These are phyloP conservation scores for Hypsizygus marmoreus DNA, from an alignment of 768 basidiomycete species.

Conservation along the genomic window DNA sequence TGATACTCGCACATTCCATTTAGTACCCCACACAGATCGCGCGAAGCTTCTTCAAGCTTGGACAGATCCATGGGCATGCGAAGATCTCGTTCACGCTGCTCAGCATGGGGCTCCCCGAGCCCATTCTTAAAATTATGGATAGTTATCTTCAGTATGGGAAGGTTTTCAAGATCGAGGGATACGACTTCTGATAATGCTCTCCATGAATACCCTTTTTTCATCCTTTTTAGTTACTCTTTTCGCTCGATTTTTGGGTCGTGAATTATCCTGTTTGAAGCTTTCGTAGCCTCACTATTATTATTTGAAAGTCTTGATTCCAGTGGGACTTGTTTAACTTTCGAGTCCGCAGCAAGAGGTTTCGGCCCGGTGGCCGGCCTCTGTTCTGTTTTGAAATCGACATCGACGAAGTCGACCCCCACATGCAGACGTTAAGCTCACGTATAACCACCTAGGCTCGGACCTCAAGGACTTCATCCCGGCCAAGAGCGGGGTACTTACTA, in stretches of 20 bases:
- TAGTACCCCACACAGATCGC: conserved; percentile 93
- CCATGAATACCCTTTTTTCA: conserved; percentile 11
- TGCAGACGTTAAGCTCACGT: too few species aligned
- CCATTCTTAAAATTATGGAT: conserved; percentile 91
- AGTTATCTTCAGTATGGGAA: conserved; percentile 87
- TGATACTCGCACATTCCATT: conserved; percentile 8
- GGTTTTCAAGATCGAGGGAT: conserved; percentile 86
- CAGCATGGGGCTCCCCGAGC: conserved; percentile 91
- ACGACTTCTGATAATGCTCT: conserved; percentile 57
- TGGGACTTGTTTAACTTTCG: too few species aligned
- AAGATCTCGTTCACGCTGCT: conserved; percentile 93
- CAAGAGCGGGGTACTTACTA: too few species aligned
- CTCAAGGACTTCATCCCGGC: too few species aligned
- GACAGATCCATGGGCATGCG: conserved; percentile 88
- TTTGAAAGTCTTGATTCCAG: background rate
- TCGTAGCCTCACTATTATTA: background rate
- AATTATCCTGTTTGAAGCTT: background rate
- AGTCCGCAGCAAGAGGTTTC: too few species aligned
- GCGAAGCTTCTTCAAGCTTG: conserved; percentile 89
- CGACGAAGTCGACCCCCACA: too few species aligned
- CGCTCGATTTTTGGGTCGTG: too few species aligned
- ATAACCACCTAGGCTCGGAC: too few species aligned
- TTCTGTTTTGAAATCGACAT: too few species aligned
- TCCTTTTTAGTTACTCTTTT: conserved; percentile 2
- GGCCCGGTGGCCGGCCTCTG: too few species aligned